Percentiles rank a stretch among this genome's conserved stretches.
These are phyloP conservation scores for Gaultheria prostrata DNA, from an alignment of 148 eudicot species.

Conservation along the genomic window DNA sequence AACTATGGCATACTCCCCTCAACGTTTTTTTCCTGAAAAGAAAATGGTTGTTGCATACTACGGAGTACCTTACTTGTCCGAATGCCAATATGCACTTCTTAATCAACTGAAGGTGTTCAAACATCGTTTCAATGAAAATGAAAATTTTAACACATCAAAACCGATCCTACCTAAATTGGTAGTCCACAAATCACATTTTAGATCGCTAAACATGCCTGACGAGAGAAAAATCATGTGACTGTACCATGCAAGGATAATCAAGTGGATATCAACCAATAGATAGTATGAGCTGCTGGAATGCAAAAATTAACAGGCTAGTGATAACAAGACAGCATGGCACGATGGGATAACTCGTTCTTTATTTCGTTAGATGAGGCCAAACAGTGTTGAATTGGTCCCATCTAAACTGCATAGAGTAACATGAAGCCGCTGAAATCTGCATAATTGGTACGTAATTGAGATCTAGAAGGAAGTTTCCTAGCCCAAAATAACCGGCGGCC, in stretches of 20 bases:
- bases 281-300: background rate
- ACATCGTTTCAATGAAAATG: background rate
- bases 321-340: background rate
- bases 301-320: background rate
- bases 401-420: background rate
- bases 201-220: no score
- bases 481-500: background rate
- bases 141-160: background rate
- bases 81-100: background rate
- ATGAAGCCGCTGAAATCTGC: background rate
- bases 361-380: background rate
- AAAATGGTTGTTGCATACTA: background rate
- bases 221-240: no score
- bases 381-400: background rate
- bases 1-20: no score
- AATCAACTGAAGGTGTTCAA: background rate
- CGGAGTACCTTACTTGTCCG: background rate
- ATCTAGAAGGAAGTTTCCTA: constrained; percentile 11
- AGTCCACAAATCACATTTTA: background rate
- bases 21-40: no score
- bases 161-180: background rate
- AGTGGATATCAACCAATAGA: background rate
- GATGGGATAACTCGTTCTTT: background rate
- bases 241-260: background rate
- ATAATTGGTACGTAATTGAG: background rate